Evolutionary conservation across 176 grass and related monocot species (phyloP), one percentile per base, ranked within the genome.

Genomic region (Triticum dicoccoides): DNA sequence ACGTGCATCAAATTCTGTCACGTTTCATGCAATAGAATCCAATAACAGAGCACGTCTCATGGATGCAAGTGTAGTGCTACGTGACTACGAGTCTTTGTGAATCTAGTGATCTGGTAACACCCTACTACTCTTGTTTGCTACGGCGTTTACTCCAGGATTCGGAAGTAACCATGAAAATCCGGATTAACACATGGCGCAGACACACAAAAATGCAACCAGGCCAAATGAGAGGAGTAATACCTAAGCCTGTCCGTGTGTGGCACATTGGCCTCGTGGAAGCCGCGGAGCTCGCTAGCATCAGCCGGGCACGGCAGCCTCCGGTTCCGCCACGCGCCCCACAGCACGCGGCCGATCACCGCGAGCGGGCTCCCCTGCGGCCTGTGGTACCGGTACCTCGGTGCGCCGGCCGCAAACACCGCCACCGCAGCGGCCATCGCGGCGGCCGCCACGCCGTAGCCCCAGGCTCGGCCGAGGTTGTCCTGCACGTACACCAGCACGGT

Each of bases 401-500:
- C 82, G 21, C 87, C 84, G 12, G 32, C 72, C 1, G 61, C 56
- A 59, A 92, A 20, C 49, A 92, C 84, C 9, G 6, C 71, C 35
- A 92, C 84, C 11, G 87, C 90, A 15, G 62, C 25, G 56, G 52
- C 84, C 89, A 88, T 93, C 4, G 85, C 80, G 0, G 0, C 92
- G 2, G 92, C 89, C 11, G 95, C 91, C 14, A 88, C 77, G 59
- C 95, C 91, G 68, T 94, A 94, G 0, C 92, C 95, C 82, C 84
- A 89, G 0, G 52, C 73, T 2, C 95, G 66, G 1, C 87, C 84
- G 33, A 93, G 92, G 82, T 90, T 75, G 79, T 94, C 89, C 89
- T 97, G 92, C 33, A 89, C 75, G 84, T 94, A 97, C 80, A 91
- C 90, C 23, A 97, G 88, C 56, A 91, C 86, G 20, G 95, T 94